Conservation (phyloP, 2,329 filamentous ascomycete species). For the Coleophoma eucalyptorum region DNA sequence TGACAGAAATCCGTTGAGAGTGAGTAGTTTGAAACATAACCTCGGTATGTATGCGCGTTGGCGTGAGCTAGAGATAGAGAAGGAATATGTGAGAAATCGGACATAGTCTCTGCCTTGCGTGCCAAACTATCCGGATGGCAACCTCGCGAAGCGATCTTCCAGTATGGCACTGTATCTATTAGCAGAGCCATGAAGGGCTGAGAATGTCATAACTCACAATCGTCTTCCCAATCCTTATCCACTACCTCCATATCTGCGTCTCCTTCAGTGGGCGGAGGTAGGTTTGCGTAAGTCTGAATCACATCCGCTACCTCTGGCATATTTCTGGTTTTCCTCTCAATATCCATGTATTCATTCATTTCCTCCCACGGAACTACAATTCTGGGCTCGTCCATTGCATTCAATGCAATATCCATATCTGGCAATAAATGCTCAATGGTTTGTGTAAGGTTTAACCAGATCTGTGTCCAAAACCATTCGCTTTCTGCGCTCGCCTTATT, state of each 20-base stretch:
- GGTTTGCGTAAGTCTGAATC: conserved; percentile 45
- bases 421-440: conserved; percentile 49
- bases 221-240: conserved; percentile 14
- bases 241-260: conserved; percentile 10
- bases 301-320: conserved; percentile 53
- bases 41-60: conserved; percentile 33
- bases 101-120: conserved; percentile 40
- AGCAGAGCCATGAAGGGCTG: conserved; percentile 52
- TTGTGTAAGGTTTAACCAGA: conserved; percentile 30
- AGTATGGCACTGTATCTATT: conserved; percentile 46
- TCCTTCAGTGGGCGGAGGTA: conserved; percentile 30
- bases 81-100: conserved; percentile 40
- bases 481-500: conserved; percentile 42
- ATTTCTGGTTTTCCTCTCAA: conserved; percentile 39
- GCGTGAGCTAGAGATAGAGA: conserved; percentile 44
- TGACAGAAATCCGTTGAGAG: conserved; percentile 42
- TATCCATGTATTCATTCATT: conserved; percentile 44
- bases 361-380: conserved; percentile 54
- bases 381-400: conserved; percentile 61
- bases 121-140: conserved; percentile 62
- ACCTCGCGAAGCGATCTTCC: conserved; percentile 53
- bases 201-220: conserved; percentile 33
- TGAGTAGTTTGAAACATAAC: conserved; percentile 37
- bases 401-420: conserved; percentile 64
- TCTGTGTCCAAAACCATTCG: conserved; percentile 38